These are phyloP conservation scores for Lobosporangium transversale DNA, from an alignment of 192 early-diverging fungal genomes.

Conservation along the genomic window DNA sequence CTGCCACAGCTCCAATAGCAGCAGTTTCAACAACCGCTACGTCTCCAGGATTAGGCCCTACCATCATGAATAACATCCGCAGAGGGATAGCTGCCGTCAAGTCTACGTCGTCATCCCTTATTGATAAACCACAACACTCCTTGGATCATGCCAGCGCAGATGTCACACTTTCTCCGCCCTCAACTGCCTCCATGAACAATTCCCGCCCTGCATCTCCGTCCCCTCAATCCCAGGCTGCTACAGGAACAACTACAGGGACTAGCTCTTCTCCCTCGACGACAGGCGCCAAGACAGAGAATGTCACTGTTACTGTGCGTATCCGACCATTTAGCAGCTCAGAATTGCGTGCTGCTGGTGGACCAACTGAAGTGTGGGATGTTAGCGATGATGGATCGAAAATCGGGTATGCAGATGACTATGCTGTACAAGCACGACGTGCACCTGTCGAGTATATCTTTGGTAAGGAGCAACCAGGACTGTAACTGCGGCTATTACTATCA, in stretches of 20 bases:
- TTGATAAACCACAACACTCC: conserved; percentile 8
- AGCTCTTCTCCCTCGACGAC: neutral
- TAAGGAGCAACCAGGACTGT: too few species aligned
- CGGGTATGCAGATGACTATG: conserved; percentile 40
- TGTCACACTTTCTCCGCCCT: too few species aligned
- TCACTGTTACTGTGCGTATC: conserved; percentile 79
- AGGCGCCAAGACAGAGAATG: conserved; percentile 59
- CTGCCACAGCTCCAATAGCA: neutral
- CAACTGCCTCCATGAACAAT: conserved; percentile 1
- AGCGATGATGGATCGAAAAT: conserved; percentile 28
- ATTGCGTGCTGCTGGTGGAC: conserved; percentile 53
- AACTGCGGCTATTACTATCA: too few species aligned
- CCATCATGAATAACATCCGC: conserved; percentile 7
- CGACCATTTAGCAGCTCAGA: conserved; percentile 75
- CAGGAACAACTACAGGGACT: neutral
- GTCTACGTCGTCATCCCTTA: conserved; percentile 8
- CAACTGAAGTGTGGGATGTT: conserved; percentile 57
- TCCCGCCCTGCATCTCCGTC: conserved; percentile 13
- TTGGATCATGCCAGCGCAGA: too few species aligned
- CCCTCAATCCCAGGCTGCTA: neutral
- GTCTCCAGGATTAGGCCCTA: conserved; percentile 8
- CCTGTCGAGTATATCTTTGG: conserved; percentile 55
- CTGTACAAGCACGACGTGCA: conserved; percentile 27
- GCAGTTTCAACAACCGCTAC: neutral
- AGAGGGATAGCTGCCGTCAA: conserved; percentile 5